Conservation (phyloP, 371 early-diverging fungal genomes). For the Lichtheimia ornata region DNA sequence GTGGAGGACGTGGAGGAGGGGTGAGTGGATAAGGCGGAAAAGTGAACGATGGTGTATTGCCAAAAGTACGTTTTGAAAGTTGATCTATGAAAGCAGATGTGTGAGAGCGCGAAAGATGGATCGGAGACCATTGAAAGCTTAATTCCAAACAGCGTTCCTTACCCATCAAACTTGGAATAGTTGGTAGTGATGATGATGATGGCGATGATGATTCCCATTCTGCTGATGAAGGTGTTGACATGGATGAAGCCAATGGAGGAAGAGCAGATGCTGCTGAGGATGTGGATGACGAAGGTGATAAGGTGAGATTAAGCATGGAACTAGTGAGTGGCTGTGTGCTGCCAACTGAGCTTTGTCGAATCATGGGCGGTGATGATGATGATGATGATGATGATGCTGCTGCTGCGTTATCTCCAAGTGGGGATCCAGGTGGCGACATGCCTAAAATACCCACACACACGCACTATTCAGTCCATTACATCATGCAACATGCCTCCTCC, state of each 20-base stretch:
- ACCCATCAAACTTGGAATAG: conserved; percentile 50
- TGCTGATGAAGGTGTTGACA: conserved; percentile 28
- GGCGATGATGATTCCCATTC: conserved; percentile 8
- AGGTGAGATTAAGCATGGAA: conserved; percentile 43
- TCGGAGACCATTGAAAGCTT: conserved; percentile 1
- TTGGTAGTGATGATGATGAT: conserved; percentile 11
- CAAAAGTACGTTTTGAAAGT: conserved; percentile 33
- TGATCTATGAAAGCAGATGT: conserved; percentile 16
- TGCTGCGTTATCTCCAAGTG: conserved; percentile 1
- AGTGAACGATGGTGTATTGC: conserved; percentile 7
- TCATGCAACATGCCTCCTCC: not conserved
- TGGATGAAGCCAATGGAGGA: conserved; percentile 13
- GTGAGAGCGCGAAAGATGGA: not conserved
- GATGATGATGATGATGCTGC: conserved; percentile 11
- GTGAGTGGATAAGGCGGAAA: conserved; percentile 30
- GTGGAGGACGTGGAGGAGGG: conserved; percentile 15
- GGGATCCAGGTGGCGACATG: conserved; percentile 13
- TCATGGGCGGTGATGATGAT: conserved; percentile 25
- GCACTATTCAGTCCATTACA: not conserved
- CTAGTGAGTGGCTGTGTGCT: conserved; percentile 21
- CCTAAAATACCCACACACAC: conserved; percentile 1
- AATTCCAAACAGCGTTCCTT: conserved; percentile 4
- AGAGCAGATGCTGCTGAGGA: conserved; percentile 22
- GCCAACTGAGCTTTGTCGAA: conserved; percentile 17
- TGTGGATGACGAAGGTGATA: conserved; percentile 39